Conservation (phyloP, 2,329 filamentous ascomycete species). For the Rosellinia necatrix region DNA sequence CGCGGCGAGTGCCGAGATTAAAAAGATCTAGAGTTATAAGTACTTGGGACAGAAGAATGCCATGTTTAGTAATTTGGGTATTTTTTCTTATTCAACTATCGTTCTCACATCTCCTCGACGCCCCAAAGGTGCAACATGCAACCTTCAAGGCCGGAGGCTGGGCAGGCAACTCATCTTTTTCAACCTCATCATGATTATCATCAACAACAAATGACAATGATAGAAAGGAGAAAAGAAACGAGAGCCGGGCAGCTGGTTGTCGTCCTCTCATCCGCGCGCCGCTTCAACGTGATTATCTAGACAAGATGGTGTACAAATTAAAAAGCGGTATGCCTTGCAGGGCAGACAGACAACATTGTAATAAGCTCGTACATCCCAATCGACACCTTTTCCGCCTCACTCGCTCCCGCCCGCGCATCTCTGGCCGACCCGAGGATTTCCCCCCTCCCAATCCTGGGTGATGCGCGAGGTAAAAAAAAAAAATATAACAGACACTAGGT, state of each 20-base stretch:
- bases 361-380: conserved; percentile 1
- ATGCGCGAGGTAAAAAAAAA: conserved; percentile 23
- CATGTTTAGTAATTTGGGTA: conserved; percentile 13
- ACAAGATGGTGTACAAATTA: conserved; percentile 18
- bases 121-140: not conserved
- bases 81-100: conserved; percentile 16
- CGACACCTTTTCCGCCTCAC: not conserved
- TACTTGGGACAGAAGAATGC: no score
- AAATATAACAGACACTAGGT: conserved; percentile 27
- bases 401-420: conserved; percentile 11
- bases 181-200: not conserved
- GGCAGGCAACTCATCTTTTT: conserved; percentile 12
- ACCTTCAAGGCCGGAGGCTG: conserved; percentile 21
- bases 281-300: not conserved
- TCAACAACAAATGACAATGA: conserved; percentile 6
- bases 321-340: conserved; percentile 6
- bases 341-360: not conserved
- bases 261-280: conserved; percentile 11
- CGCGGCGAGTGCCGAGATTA: no score
- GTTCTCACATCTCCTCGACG: conserved; percentile 21
- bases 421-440: not conserved
- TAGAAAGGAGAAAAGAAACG: not conserved
- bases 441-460: conserved; percentile 13
- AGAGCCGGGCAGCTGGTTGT: not conserved
- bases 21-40: no score